These are phyloP conservation scores for Torulaspora microellipsoides DNA, from an alignment of 805 yeast genomes.

Conservation along the genomic window DNA sequence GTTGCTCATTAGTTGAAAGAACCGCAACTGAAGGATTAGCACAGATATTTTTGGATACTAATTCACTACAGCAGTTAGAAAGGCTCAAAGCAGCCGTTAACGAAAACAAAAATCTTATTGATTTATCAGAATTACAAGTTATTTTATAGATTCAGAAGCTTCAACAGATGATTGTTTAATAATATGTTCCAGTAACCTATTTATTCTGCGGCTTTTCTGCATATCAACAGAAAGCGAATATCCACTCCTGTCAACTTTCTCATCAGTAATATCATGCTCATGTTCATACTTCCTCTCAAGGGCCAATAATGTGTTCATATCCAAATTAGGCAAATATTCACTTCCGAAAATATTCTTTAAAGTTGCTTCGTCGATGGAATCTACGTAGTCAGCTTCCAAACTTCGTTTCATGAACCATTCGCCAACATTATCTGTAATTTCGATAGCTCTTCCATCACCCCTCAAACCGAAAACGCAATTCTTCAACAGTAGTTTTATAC, in stretches of 20 bases:
- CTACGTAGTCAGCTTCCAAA: not conserved
- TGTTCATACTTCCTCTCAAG: not conserved
- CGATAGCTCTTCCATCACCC: slow-evolving; percentile 4
- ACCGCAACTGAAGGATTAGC: slow-evolving; percentile 19
- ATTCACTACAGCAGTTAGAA: slow-evolving; percentile 2
- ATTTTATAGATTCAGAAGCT: not conserved
- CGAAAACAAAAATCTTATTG: not conserved
- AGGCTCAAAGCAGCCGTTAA: slow-evolving; percentile 1
- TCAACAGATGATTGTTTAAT: not conserved
- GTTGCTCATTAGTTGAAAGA: slow-evolving; percentile 5
- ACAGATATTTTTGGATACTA: slow-evolving; percentile 20
- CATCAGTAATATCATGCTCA: not conserved
- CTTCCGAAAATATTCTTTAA: slow-evolving; percentile 10
- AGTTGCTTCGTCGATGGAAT: not conserved
- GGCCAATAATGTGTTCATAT: not conserved
- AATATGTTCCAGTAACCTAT: slow-evolving; percentile 4
- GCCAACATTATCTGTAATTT: slow-evolving; percentile 6
- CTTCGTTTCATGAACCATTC: slow-evolving; percentile 3
- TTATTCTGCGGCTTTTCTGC: slow-evolving; percentile 9
- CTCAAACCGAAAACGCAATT: not conserved
- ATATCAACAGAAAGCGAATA: slow-evolving; percentile 12
- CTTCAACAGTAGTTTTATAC: slow-evolving; percentile 4
- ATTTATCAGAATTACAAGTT: slow-evolving; percentile 4
- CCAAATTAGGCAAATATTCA: slow-evolving; percentile 5
- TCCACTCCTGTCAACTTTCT: not conserved